Conservation (phyloP, 2,329 filamentous ascomycete genomes). For the Fusarium beomiforme region DNA sequence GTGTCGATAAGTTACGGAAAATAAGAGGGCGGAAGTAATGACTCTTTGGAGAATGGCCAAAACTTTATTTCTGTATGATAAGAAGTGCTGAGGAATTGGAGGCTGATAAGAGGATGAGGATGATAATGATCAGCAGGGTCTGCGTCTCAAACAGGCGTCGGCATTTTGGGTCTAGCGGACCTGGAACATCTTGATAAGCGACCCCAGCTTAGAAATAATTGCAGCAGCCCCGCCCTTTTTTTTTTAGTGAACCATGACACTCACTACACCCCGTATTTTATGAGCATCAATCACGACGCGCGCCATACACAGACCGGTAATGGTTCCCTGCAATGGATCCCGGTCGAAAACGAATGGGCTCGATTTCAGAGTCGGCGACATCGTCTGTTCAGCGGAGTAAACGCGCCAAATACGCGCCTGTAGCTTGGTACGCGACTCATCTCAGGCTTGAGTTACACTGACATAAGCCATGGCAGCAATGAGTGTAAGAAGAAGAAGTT, state of each 20-base stretch:
- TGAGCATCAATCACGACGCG: neutral
- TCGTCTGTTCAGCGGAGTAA: neutral
- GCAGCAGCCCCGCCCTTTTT: neutral
- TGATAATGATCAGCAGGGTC: neutral
- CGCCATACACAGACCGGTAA: neutral
- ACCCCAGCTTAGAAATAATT: neutral
- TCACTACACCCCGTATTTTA: neutral
- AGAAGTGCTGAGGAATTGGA: neutral
- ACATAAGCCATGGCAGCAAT: neutral
- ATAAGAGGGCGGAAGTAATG: neutral
- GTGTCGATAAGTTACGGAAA: conserved; percentile 12
- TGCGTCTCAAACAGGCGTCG: neutral
- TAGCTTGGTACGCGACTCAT: conserved; percentile 3
- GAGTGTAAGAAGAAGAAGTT: conserved; percentile 16
- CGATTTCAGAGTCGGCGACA: neutral
- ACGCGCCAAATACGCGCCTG: conserved; percentile 16
- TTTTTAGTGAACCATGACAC: neutral
- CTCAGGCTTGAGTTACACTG: neutral
- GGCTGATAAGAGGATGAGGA: neutral
- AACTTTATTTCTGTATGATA: neutral
- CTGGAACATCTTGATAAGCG: neutral
- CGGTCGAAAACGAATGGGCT: neutral
- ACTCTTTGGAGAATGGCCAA: neutral
- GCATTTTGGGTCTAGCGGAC: neutral
- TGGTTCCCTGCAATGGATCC: neutral